Evolutionary conservation across 2,329 filamentous ascomycete genomes (phyloP), one percentile per base, ranked within the genome.

Genomic region (Arthrinium phaeospermum): DNA sequence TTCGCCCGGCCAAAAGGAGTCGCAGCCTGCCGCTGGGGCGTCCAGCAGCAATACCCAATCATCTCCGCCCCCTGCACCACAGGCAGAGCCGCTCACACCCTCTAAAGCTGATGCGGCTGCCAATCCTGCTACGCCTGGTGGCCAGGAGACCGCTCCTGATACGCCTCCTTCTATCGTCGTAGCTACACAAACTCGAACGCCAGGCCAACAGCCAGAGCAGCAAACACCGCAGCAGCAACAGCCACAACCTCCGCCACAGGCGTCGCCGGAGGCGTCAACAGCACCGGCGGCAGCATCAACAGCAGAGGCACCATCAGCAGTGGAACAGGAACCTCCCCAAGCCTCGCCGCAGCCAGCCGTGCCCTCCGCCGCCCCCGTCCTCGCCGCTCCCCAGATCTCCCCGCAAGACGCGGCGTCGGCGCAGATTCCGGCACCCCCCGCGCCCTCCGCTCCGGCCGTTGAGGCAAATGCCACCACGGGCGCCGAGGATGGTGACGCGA

Each of bases 321-420:
- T 47, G 45, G 27, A 27, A 13, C 45, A 51, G n/a, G 44, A 30
- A 64, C 67, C 46, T 37, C 61, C 68, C 47, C n/a, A 71, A 68
- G 67, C 73, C 2, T 30, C 71, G 4, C 45, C 71, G 51, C 19
- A 67, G 67, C 27, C 73, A 1, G 41, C 61, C n/a, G n/a, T n/a
- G 14, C 72, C 45, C 72, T 68, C 68, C 4, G 64, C 72, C 27
- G 74, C 69, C 1, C 73, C 76, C 13, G 78, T 80, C 3, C 74
- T 80, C 19, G 78, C 73, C 22, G 77, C 79, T 27, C 79, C 79
- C 8, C 76, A 74, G 67, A 78, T 78, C 61, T 78, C 76, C 24
- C 77, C 77, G 13, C 75, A 72, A 69, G 75, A 75, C 70, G 74
- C 78, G n/a, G 71, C 74, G 19, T 75, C 75, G 49, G 76, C 75